Conservation (phyloP, 148 eudicot genomes). For the Rhododendron kiyosumense region DNA sequence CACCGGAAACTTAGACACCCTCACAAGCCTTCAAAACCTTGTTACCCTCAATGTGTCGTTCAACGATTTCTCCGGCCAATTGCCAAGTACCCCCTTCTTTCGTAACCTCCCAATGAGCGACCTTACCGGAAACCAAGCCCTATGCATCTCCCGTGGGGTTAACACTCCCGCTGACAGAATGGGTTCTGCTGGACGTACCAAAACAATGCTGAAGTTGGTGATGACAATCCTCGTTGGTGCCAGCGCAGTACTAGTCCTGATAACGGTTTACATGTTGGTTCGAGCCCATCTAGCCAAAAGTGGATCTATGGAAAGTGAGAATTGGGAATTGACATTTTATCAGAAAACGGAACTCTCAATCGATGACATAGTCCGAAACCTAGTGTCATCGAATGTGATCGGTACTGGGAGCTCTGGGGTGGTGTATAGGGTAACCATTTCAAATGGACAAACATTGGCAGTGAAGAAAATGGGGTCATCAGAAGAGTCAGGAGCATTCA, state of each 20-base stretch:
- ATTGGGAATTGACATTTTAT: constrained; percentile 85
- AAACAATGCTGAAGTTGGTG: constrained; percentile 53
- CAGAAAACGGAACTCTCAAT: constrained; percentile 87
- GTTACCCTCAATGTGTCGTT: constrained; percentile 76
- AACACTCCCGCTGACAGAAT: constrained; percentile 24
- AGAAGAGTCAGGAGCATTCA: constrained; percentile 77
- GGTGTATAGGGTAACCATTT: constrained; percentile 71
- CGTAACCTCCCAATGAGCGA: constrained; percentile 63
- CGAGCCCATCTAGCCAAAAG: constrained; percentile 31
- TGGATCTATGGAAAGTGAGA: constrained; percentile 28
- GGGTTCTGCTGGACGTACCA: constrained; percentile 23
- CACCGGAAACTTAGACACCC: constrained; percentile 49
- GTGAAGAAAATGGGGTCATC: constrained; percentile 94
- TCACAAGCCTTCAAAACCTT: constrained; percentile 70
- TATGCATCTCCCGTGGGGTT: constrained; percentile 47
- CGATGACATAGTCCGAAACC: constrained; percentile 57
- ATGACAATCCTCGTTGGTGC: constrained; percentile 71
- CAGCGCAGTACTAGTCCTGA: constrained; percentile 57
- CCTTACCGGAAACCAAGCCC: constrained; percentile 61
- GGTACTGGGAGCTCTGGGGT: constrained; percentile 99
- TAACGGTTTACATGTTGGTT: constrained; percentile 56
- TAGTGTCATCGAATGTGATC: constrained; percentile 76
- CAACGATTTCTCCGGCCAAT: constrained; percentile 76
- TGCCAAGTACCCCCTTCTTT: constrained; percentile 82
- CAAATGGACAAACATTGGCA: constrained; percentile 76